Base-by-base conservation (phyloP, 2,329 filamentous ascomycete genomes). In the Ophiostoma quercus region DNA sequence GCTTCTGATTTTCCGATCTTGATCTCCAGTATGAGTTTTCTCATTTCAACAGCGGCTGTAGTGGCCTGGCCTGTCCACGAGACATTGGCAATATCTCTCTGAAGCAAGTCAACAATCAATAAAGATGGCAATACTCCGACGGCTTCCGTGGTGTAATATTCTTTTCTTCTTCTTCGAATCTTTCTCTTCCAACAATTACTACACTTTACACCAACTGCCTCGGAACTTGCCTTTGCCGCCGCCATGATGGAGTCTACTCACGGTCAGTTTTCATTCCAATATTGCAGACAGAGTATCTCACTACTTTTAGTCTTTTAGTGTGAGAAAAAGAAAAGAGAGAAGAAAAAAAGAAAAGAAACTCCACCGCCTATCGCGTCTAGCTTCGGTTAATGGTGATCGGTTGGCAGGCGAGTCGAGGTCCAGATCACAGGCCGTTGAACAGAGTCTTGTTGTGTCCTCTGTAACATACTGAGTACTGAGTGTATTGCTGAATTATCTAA, bases 371-470 rank as follows among this genome's bases (percentile, higher is more conserved):
- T 9, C 51, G 51, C 51, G 22, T 57, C 51, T 25, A 57, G 51
- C 51, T 57, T 57, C 51, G 51, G 51, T 57, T 57, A 57, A 7
- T 57, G 51, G 51, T 57, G 51, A 57, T 57, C 51, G 51, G 51
- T 25, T 57, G 51, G 34, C 34, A n/a, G 57, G 41, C 57, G 57
- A 41, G 60, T 19, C 37, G 41, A 60, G 57, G 57, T 29, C 68
- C 41, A 69, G 68, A 66, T 25, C 51, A 29, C 22, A 57, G 22
- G 51, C 22, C 68, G 51, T 34, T 69, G 65, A 29, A 29, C 25
- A 25, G 8, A 12, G 8, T 57, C 29, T 57, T 34, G n/a, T 6
- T 5, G 34, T 34, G 34, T 34, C 4, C 34, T 34, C 34, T 34
- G n/a, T n/a, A n/a, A n/a, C n/a, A n/a, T n/a, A n/a, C n/a, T n/a